phyloP scores from a whole-genome alignment of 192 early-diverging fungal genomes.

The Podila horticola region DNA sequence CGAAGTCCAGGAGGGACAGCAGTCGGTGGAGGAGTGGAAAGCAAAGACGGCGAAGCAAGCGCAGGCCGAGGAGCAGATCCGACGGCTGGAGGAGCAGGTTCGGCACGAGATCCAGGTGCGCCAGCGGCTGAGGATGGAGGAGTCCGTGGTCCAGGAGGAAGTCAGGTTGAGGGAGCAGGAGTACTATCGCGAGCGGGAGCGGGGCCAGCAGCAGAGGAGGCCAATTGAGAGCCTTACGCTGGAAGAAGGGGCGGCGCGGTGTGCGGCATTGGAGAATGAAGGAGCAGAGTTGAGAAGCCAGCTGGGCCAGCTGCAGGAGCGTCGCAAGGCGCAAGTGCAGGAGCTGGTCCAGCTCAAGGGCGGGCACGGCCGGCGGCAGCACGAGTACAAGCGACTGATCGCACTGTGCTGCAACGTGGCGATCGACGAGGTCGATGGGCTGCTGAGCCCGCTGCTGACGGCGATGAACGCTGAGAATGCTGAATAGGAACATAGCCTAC shows the following conservation, averaged over 20 bases:
- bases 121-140: constrained; percentile 46
- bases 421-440: constrained; percentile 68
- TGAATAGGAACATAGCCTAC: too few relatives aligned
- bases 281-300: constrained; percentile 19
- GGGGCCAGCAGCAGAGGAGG: background rate
- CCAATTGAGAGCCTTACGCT: background rate
- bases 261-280: constrained; percentile 35
- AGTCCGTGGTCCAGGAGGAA: constrained; percentile 34
- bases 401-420: constrained; percentile 71
- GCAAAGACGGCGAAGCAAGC: constrained; percentile 27
- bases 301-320: constrained; percentile 25
- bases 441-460: constrained; percentile 66
- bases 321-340: constrained; percentile 43
- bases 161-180: constrained; percentile 17
- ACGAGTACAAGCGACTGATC: constrained; percentile 75
- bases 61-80: constrained; percentile 32
- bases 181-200: background rate
- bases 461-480: constrained; percentile 70
- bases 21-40: constrained; percentile 30
- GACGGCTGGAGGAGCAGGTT: constrained; percentile 30
- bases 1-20: constrained; percentile 46
- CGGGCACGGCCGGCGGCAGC: constrained; percentile 55
- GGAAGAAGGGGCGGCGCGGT: background rate
- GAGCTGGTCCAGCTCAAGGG: constrained; percentile 57
- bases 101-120: constrained; percentile 40